These are phyloP conservation scores for Aeschynomene evenia DNA, from an alignment of 306 rosid genomes.

Conservation along the genomic window DNA sequence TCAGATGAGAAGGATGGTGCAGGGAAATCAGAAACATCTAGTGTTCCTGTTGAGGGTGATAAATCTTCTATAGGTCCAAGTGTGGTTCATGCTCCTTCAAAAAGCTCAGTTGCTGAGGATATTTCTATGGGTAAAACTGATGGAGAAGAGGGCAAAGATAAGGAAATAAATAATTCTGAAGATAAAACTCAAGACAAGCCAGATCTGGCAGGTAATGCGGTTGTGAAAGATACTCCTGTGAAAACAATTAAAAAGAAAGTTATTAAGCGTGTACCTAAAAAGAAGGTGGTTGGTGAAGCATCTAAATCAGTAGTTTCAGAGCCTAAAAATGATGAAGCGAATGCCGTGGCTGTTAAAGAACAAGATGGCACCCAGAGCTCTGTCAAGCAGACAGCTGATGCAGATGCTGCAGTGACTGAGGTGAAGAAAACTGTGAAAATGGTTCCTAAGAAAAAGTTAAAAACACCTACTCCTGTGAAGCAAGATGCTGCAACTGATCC, in stretches of 20 bases:
- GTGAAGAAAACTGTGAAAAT: slow-evolving; percentile 40
- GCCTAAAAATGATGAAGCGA: slow-evolving; percentile 34
- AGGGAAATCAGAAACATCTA: slow-evolving; percentile 43
- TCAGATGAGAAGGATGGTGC: slow-evolving; percentile 45
- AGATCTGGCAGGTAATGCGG: slow-evolving; percentile 45
- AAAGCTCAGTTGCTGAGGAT: slow-evolving; percentile 39
- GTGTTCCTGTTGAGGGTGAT: slow-evolving; percentile 38
- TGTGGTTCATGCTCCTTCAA: slow-evolving; percentile 41
- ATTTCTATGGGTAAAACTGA: slow-evolving; percentile 44
- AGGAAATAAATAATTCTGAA: slow-evolving; percentile 43
- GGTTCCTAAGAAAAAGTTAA: slow-evolving; percentile 49
- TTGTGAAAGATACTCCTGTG: slow-evolving; percentile 35
- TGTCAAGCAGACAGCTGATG: slow-evolving; percentile 46
- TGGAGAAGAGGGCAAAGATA: slow-evolving; percentile 39
- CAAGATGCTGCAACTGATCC: slow-evolving; percentile 37
- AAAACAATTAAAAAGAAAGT: slow-evolving; percentile 74
- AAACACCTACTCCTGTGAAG: slow-evolving; percentile 39
- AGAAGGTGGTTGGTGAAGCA: slow-evolving; percentile 54
- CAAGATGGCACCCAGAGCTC: slow-evolving; percentile 38
- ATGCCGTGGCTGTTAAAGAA: slow-evolving; percentile 30
- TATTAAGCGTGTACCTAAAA: slow-evolving; percentile 80
- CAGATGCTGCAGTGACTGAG: slow-evolving; percentile 34
- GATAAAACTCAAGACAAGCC: slow-evolving; percentile 51
- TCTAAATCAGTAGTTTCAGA: slow-evolving; percentile 43
- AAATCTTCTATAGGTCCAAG: slow-evolving; percentile 49